Conservation (phyloP, 192 early-diverging fungal species). For the Backusella mclennaniae region DNA sequence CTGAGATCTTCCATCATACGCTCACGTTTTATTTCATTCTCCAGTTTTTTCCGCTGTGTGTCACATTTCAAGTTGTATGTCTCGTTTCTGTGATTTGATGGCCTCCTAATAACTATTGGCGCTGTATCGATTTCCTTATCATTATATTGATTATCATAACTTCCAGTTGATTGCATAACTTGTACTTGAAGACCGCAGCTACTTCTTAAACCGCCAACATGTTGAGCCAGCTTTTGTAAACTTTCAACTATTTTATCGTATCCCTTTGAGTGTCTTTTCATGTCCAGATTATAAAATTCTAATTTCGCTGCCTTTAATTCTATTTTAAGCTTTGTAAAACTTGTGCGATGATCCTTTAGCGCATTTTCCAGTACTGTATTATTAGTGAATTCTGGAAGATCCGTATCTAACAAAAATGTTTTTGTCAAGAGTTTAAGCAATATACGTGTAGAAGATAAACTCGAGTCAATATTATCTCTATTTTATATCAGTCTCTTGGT, state of each 20-base stretch:
- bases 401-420: slow-evolving; percentile 54
- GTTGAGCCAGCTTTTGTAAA: slow-evolving; percentile 64
- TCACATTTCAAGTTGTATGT: slow-evolving; percentile 15
- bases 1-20: not conserved
- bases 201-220: slow-evolving; percentile 63
- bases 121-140: not conserved
- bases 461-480: slow-evolving; percentile 43
- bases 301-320: slow-evolving; percentile 52
- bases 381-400: slow-evolving; percentile 49
- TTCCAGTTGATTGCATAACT: slow-evolving; percentile 35
- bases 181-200: slow-evolving; percentile 64
- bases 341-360: slow-evolving; percentile 55
- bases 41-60: slow-evolving; percentile 11
- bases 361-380: slow-evolving; percentile 52
- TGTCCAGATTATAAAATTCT: slow-evolving; percentile 47
- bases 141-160: not conserved
- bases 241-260: slow-evolving; percentile 51
- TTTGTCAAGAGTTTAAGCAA: slow-evolving; percentile 61
- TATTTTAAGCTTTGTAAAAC: slow-evolving; percentile 51
- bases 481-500: not conserved
- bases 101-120: not conserved
- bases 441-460: slow-evolving; percentile 53
- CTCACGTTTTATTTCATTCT: slow-evolving; percentile 13
- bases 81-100: not conserved
- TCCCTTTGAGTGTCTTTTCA: slow-evolving; percentile 39